Conservation (phyloP, 257 asterid genomes). For the Gentiana dahurica region DNA sequence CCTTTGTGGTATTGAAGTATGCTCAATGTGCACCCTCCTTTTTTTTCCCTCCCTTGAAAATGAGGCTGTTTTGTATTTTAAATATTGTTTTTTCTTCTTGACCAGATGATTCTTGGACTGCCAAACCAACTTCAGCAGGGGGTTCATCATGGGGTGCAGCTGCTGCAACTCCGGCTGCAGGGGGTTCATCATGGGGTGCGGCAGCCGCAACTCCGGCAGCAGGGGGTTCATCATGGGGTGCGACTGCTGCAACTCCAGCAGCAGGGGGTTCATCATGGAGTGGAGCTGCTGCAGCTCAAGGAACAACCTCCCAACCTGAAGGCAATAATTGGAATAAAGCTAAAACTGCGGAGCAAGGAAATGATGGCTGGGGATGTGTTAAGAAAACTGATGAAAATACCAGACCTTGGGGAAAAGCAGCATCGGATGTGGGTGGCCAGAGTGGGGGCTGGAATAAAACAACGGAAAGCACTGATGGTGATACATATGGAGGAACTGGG, state of each 20-base stretch:
- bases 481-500: conserved; percentile 12
- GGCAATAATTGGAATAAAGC: conserved; percentile 27
- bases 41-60: too few relatives aligned
- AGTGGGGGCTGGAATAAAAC: conserved; percentile 10
- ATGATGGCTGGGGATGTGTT: conserved; percentile 17
- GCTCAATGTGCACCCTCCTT: too few relatives aligned
- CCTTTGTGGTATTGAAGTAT: too few relatives aligned
- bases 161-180: background rate
- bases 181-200: conserved; percentile 5
- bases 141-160: conserved; percentile 68
- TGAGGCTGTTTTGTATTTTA: too few relatives aligned
- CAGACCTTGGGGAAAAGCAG: conserved; percentile 24
- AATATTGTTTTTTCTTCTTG: background rate
- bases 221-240: conserved; percentile 65
- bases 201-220: conserved; percentile 27
- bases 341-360: conserved; percentile 12
- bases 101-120: conserved; percentile 48
- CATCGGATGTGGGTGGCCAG: conserved; percentile 8
- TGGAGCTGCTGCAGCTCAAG: conserved; percentile 35
- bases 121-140: conserved; percentile 30
- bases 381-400: conserved; percentile 13
- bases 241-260: conserved; percentile 33
- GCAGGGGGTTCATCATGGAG: conserved; percentile 59
- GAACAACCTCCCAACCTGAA: conserved; percentile 27
- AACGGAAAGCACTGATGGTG: background rate